Evolutionary conservation across 352 stramenopile species (phyloP), one percentile per base, ranked within the genome.

Genomic region (Globisporangium viniferum): DNA sequence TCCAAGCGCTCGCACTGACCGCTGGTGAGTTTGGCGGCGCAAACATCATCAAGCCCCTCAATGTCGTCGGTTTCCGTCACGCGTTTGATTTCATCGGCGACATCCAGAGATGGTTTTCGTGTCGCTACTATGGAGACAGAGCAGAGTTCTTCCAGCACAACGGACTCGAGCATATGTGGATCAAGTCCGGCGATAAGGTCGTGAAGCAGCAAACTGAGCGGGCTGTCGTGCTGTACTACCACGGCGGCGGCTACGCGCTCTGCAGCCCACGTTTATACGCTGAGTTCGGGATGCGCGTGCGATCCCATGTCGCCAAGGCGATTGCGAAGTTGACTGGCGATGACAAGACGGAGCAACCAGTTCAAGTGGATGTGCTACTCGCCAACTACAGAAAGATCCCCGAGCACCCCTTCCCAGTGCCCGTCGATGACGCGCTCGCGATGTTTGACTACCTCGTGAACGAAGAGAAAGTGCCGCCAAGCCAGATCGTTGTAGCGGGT

Each of bases 331-430:
- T 48, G n/a, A 18, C 14, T 2, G 60, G 80, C 53, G 63, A 81
- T 35, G 55, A 62, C 0, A 36, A 29, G 0, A n/a, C 69, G 24
- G 22, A 64, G 70, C 31, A 14, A 62, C 63, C 68, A 12, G 57
- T 77, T 33, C 60, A 74, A 3, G 73, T 88, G 2, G 70, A 85
- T 36, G 71, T 86, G 29, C 74, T 86, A n/a, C 48, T 86, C 24
- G 76, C 73, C 14, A 88, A 84, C 68, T 88, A 86, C 63, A 76
- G 70, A 29, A 85, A 86, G 60, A 61, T 72, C 3, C 80, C 80
- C 20, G 79, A 82, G 65, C 64, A 80, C 67, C 69, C 67, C 58
- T 86, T 80, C 57, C 79, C 79, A 15, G 58, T 73, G 2, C 73
- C 78, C 49, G 62, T 68, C 1, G 56, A 82, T 9, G 79, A 88